phyloP scores from a whole-genome alignment of 495 filamentous ascomycete genomes.

The Amphirosellinia nigrospora region DNA sequence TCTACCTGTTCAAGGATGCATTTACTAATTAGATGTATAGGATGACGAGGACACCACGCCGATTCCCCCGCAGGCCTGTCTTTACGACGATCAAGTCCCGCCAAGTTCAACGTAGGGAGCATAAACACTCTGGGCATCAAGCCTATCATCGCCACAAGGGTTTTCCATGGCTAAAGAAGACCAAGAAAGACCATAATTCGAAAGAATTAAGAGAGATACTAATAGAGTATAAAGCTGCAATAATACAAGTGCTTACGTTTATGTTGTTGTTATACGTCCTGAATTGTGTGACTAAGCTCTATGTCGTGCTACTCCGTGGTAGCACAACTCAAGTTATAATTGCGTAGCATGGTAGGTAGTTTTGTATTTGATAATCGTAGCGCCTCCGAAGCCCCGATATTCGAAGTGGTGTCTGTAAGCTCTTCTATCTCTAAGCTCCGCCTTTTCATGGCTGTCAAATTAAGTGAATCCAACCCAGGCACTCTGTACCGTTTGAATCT shows the following conservation, averaged over 20 bases:
- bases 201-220: too few species aligned
- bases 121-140: neutral
- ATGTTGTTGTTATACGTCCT: too few species aligned
- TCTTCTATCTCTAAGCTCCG: neutral
- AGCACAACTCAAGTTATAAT: too few species aligned
- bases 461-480: conserved; percentile 16
- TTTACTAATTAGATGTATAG: neutral
- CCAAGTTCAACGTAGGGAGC: conserved; percentile 33
- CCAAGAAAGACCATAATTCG: too few species aligned
- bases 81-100: conserved; percentile 22
- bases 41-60: conserved; percentile 2
- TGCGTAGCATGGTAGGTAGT: too few species aligned
- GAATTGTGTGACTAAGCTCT: too few species aligned
- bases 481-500: conserved; percentile 18
- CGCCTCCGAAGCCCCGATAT: too few species aligned
- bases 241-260: too few species aligned
- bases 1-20: neutral
- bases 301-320: too few species aligned
- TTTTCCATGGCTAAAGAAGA: neutral
- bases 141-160: neutral
- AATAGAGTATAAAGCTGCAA: too few species aligned
- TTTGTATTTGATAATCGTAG: too few species aligned
- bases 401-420: neutral
- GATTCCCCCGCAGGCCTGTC: neutral
- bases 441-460: neutral